Evolutionary conservation across 2,329 filamentous ascomycete genomes (phyloP), one percentile per base, ranked within the genome.

Genomic region (Pestalotiopsis sp.): DNA sequence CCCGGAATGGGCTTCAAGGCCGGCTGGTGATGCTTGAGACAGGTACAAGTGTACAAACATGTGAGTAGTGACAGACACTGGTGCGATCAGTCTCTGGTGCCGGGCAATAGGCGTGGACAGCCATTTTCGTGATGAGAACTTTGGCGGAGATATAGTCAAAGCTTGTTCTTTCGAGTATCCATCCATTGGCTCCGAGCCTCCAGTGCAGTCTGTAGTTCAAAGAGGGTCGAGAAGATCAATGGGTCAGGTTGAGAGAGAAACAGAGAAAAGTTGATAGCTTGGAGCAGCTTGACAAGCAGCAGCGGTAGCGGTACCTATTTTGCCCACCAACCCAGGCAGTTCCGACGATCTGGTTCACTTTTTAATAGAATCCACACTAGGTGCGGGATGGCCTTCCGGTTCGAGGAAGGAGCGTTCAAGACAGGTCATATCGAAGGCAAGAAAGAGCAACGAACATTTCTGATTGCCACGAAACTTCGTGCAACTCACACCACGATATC

Each of bases 341-440:
- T 75, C 76, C 76, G 75, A 74, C 70, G 72, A 75, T 78, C 74
- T 78, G 76, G 76, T 75, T 71, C 70, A 68, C 70, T 73, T 75
- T 74, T 75, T 73, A 70, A 75, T 75, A 73, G 67, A 59, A 66
- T 17, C 49, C 52, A 73, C 70, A 71, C 73, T 73, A 73, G 74
- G 70, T 58, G 69, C 45, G 14, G 45, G 45, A 67, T 71, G 57
- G 63, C 63, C 63, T 66, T 45, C 63, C 63, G 63, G 45, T 52
- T 52, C 45, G 45, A 20, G 45, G 45, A 52, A 52, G 45, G 17
- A n/a, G 45, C 45, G 17, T 23, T 52, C 4, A 6, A 5, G 7
- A 31, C 45, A 52, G 45, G 45, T n/a, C 45, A n/a, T 17, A 7
- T 52, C 45, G 17, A n/a, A n/a, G 45, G 45, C 14, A 17, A n/a